Conservation (phyloP, 2,329 filamentous ascomycete species). For the Plectosphaerella sp. region DNA sequence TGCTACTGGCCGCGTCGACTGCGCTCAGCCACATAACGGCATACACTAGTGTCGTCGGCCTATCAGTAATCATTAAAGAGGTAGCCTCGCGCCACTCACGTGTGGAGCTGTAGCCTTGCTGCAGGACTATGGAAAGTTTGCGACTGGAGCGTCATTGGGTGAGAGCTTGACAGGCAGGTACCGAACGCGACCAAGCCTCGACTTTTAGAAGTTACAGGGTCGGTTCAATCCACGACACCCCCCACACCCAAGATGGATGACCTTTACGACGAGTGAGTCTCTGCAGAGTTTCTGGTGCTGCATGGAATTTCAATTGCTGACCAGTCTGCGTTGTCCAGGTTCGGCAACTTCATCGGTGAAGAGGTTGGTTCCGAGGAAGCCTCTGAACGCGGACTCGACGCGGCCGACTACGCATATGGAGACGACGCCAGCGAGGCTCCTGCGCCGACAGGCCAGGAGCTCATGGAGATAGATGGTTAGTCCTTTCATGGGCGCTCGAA, state of each 20-base stretch:
- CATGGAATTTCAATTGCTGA: neutral
- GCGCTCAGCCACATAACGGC: neutral
- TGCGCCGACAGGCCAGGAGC: conserved; percentile 66
- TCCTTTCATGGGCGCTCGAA: neutral
- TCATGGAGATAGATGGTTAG: conserved; percentile 89
- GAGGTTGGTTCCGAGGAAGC: conserved; percentile 81
- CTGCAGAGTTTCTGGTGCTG: neutral
- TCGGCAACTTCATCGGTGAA: conserved; percentile 98
- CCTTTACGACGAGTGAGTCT: conserved; percentile 83
- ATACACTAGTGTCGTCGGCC: no score
- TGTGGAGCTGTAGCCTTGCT: conserved; percentile 8
- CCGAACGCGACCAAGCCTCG: conserved; percentile 1
- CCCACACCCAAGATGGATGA: conserved; percentile 68
- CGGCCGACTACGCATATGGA: conserved; percentile 76
- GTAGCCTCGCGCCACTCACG: conserved; percentile 11
- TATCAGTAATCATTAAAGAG: no score
- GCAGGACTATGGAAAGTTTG: conserved; percentile 10
- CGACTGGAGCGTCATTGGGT: conserved; percentile 7
- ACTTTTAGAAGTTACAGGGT: conserved; percentile 3
- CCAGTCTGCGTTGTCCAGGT: conserved; percentile 49
- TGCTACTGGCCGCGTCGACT: neutral
- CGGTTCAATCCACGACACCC: neutral
- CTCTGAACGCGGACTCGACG: conserved; percentile 70
- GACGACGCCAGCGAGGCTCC: conserved; percentile 65
- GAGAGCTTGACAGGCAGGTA: neutral